phyloP scores from a whole-genome alignment of 1,284 basidiomycete species.

The Coniferiporia weirii region DNA sequence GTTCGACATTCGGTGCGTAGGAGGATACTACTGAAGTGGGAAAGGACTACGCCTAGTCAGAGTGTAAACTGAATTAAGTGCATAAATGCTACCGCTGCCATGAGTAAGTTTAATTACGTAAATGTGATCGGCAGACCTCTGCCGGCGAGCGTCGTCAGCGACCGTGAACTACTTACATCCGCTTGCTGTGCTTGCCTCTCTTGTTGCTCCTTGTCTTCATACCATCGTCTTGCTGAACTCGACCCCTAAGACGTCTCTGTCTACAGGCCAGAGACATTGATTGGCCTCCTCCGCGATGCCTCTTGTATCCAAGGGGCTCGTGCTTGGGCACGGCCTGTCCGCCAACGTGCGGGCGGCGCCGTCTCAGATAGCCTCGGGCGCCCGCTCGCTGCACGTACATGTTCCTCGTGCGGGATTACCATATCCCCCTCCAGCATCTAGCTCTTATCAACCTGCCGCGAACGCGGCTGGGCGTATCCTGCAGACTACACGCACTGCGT shows the following conservation, averaged over 20 bases:
- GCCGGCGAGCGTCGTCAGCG: too few species aligned
- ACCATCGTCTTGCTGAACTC: not conserved
- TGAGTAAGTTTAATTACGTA: too few species aligned
- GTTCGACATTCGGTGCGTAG: too few species aligned
- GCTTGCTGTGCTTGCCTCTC: too few species aligned
- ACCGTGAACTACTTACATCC: too few species aligned
- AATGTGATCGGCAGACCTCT: too few species aligned
- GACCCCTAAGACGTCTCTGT: not conserved
- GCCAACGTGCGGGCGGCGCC: not conserved
- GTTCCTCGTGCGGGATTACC: slow-evolving; percentile 3
- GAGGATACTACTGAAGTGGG: too few species aligned
- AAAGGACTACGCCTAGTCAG: too few species aligned
- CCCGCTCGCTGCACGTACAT: slow-evolving; percentile 14
- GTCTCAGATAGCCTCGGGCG: slow-evolving; percentile 10
- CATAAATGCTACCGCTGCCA: too few species aligned
- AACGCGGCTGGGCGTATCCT: slow-evolving; percentile 3
- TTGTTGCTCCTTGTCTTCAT: too few species aligned
- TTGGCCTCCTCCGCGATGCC: slow-evolving; percentile 9
- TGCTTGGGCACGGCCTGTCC: slow-evolving; percentile 4
- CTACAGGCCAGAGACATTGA: not conserved
- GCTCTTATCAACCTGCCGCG: not conserved
- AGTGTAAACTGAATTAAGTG: too few species aligned
- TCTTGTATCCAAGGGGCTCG: slow-evolving; percentile 15
- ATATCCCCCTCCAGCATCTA: not conserved
- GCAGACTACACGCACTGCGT: slow-evolving; percentile 39